Base-by-base conservation (phyloP, 2,329 filamentous ascomycete genomes). In the Fonsecaea pedrosoi region DNA sequence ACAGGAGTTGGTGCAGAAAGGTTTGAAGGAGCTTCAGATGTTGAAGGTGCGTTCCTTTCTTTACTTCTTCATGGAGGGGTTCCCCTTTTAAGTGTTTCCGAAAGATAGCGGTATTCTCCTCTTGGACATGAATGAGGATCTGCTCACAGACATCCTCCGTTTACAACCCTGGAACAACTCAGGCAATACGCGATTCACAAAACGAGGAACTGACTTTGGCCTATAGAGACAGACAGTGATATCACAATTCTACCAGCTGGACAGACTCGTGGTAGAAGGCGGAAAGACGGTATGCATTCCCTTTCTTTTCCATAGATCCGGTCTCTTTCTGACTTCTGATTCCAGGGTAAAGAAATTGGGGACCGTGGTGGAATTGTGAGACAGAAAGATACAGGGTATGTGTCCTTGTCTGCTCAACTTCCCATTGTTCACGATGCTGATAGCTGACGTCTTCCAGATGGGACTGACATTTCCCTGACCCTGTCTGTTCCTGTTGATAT, bases 201-300 rank as follows among this genome's bases (percentile, higher is more conserved):
- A 18, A n/a, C n/a, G 37, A 40, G 15, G 25, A 38, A 62, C 75
- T 86, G 69, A 85, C 77, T 12, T 60, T 9, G 7, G 54, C 7
- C 25, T 67, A 74, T 82, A 98, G 95, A 90, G 95, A 77, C 95
- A 98, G 90, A 96, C 94, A 10, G 86, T 95, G 59, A 88, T 99
- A 76, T 96, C 93, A 77, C 92, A 96, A 77, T 98, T 98, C 81
- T 98, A 92, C 82, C 91, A 97, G 81, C 80, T 96, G 69, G 94
- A 98, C 77, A 86, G 89, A 76, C 85, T 99, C 79, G 95, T 99
- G 13, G 92, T 99, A 0, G 95, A 99, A 80, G 91, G 91, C 18
- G 90, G 92, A 66, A 90, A 92, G 78, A 88, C 90, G 74, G 90
- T 92, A 85, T 71, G 86, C 81, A 37, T 48, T 54, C 50, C 38